Conservation (phyloP, 768 basidiomycete genomes). For the Heimioporus sp. region DNA sequence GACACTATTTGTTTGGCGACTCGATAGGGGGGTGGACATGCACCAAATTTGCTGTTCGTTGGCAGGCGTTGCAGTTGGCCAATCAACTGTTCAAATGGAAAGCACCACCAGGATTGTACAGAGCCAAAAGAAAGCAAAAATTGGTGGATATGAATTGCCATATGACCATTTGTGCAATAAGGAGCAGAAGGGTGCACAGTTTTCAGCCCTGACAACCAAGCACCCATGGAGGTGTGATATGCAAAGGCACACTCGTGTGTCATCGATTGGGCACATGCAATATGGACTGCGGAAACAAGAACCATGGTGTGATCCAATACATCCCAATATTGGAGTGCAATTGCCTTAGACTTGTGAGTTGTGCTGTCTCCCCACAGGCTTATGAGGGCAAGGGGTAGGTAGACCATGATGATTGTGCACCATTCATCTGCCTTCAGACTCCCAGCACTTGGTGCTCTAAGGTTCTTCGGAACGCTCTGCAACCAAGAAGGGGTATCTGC, state of each 20-base stretch:
- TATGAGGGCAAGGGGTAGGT: background rate
- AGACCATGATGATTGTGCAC: background rate
- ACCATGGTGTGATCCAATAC: too few relatives aligned
- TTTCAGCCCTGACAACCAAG: too few relatives aligned
- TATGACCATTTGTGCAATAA: conserved; percentile 28
- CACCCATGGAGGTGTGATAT: background rate
- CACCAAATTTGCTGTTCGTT: background rate
- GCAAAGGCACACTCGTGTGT: too few relatives aligned
- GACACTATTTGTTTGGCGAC: background rate
- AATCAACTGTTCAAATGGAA: background rate
- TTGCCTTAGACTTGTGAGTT: too few relatives aligned
- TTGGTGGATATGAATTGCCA: conserved; percentile 30
- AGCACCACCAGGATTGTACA: conserved; percentile 33
- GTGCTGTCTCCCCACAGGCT: too few relatives aligned
- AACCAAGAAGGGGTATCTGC: background rate
- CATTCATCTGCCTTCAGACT: background rate
- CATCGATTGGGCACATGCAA: too few relatives aligned
- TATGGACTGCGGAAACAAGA: too few relatives aligned
- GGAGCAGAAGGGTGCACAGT: background rate
- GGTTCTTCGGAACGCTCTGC: background rate
- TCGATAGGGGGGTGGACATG: background rate
- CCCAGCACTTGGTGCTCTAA: background rate
- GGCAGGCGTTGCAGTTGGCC: background rate
- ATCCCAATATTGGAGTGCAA: too few relatives aligned
- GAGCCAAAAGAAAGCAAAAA: conserved; percentile 36